Conservation (phyloP, 495 filamentous ascomycete species). For the Xylaria cubensis region DNA sequence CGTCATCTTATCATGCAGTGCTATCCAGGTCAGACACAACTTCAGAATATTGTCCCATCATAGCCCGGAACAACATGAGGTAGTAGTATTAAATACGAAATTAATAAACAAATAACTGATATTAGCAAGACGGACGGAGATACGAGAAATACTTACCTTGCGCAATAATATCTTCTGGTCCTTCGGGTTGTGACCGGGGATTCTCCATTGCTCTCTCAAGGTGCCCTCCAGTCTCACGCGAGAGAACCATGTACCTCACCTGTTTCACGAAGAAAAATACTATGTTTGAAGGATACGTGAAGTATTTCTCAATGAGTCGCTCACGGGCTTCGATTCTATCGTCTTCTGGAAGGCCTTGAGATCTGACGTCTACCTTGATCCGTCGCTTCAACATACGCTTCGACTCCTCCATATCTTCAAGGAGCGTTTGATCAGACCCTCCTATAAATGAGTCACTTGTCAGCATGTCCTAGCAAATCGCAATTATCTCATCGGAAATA, state of each 20-base stretch:
- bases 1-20: constrained; percentile 24
- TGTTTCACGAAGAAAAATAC: constrained; percentile 30
- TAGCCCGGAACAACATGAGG: background rate
- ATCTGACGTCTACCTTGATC: constrained; percentile 37
- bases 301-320: constrained; percentile 34
- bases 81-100: background rate
- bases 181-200: background rate
- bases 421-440: constrained; percentile 3
- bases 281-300: constrained; percentile 30
- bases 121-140: too few relatives aligned
- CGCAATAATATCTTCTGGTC: constrained; percentile 18
- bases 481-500: background rate
- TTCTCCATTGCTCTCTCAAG: background rate
- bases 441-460: background rate
- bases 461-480: background rate
- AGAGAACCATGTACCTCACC: background rate
- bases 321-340: constrained; percentile 35
- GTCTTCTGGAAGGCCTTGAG: constrained; percentile 31
- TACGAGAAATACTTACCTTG: background rate
- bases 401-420: constrained; percentile 25
- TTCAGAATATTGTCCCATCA: background rate
- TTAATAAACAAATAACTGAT: background rate
- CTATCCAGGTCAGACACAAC: background rate
- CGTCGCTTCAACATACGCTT: constrained; percentile 29
- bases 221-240: background rate